Evolutionary conservation across 345 rosid species (phyloP), one percentile per base, ranked within the genome.

Genomic region (Hevea brasiliensis): DNA sequence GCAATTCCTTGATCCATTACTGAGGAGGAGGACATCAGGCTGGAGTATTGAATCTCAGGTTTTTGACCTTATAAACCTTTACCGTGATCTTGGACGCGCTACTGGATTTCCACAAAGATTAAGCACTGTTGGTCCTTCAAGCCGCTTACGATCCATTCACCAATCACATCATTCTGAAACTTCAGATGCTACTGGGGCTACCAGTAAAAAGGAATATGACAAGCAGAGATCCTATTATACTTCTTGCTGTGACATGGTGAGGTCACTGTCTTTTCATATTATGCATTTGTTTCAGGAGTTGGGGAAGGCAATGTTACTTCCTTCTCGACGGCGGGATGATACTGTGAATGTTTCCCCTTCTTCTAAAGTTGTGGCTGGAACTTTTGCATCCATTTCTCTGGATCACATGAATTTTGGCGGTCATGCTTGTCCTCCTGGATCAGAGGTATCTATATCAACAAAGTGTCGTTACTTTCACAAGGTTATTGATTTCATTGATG

Each of bases 251-350:
- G 98, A 94, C 80, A 86, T 88, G 93, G 86, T 92, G 81, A 87
- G 85, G 79, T 92, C 97, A 58, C 87, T 94, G 67, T 86, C 91
- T 61, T 89, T 89, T 83, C 98, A 94, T 82, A 92, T 94, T 70
- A 85, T 87, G 57, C 92, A 89, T 85, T 76, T 94, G 87, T 94
- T 89, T 85, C 98, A 90, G 71, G 98, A 94, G 89, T 81, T 94
- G 82, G 97, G 98, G 68, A 94, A 94, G 81, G 90, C 87, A 74
- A 92, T 94, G 97, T 75, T 90, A 67, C 90, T 88, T 84, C 97
- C 95, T 73, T 88, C 98, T 74, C 97, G 95, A 68, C 87, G 97
- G 55, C 97, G 98, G 69, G 98, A 92, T 70, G 98, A 94, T 70
- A 81, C 92, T 7, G 79, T 90, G 58, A 92, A 84, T 87, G 89